Conservation (phyloP, 2,329 filamentous ascomycete species). For the Alternaria triticina region DNA sequence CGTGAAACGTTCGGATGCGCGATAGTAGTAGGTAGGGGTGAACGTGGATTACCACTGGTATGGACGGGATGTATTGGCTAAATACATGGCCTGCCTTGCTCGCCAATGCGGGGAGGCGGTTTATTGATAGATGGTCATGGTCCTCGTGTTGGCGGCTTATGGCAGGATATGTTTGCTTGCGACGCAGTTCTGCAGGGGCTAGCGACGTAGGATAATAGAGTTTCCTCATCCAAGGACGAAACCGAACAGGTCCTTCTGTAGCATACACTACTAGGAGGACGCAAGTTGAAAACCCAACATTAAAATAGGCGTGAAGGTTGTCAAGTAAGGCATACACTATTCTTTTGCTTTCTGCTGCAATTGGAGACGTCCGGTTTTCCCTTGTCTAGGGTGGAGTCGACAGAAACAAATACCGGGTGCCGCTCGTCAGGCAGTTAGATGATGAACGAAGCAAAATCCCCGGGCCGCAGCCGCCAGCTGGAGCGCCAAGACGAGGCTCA, state of each 20-base stretch:
- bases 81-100: conserved; percentile 8
- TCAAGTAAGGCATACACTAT: not conserved
- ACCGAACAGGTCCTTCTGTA: not conserved
- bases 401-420: conserved; percentile 1
- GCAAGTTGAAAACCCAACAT: not conserved
- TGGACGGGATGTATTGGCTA: conserved; percentile 16
- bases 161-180: conserved; percentile 3
- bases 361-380: not conserved
- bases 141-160: conserved; percentile 1
- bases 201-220: not conserved
- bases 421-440: not conserved
- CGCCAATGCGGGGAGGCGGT: not conserved
- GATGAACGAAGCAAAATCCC: not conserved
- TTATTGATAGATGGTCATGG: conserved; percentile 10
- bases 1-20: conserved; percentile 33
- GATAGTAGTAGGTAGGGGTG: conserved; percentile 8
- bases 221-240: not conserved
- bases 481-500: conserved; percentile 19
- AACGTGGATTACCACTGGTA: conserved; percentile 9
- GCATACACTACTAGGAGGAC: conserved; percentile 1
- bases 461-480: not conserved
- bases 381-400: not conserved
- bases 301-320: not conserved
- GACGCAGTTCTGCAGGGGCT: not conserved
- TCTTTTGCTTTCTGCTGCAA: not conserved